Base-by-base conservation (phyloP, 345 rosid genomes). In the Eucalyptus erythrocorys region DNA sequence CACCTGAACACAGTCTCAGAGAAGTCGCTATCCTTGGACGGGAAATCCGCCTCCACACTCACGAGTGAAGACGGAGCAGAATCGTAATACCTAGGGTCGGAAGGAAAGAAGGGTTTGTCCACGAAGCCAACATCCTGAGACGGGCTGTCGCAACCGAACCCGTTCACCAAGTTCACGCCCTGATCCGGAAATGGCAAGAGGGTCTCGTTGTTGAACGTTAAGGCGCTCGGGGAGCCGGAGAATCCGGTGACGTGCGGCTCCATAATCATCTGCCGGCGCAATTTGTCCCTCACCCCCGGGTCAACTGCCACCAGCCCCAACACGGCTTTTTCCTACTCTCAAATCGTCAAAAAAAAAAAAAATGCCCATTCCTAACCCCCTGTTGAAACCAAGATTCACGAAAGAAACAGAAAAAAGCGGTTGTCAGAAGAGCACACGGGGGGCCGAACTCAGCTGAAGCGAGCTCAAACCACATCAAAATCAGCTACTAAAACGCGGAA, bases 11-110 rank as follows among this genome's bases (percentile, higher is more conserved):
- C 88, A 3, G 92, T 91, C 37, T 95, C 97, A 2, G 93, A 90
- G 79, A 90, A 94, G 19, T 95, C 97, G 87, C 89, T 87, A 43
- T 93, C 96, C 81, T 95, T 94, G 17, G 93, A 91, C 11, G 94
- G 93, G 22, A 90, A 87, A 57, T 89, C 93, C 85, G 90, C 92
- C 79, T 93, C 96, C 11, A 76, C 86, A 87, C 88, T 91, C 76
- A 57, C 43, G 6, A 51, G 64, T 30, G 86, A 57, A 51, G 88
- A 59, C 14, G 82, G 81, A 55, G 82, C 57, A 5, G 90, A 79
- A 6, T 90, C 91, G 57, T 87, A 85, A 4, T 90, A 57, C 43
- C 92, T 88, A 50, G 87, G 90, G 22, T 90, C 90, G 80, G 43
- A 88, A 90, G 87, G 48, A 91, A 61, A 86, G 82, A 84, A 45